Base-by-base conservation (phyloP, 305 asterid genomes). In the Ilex paraguariensis region DNA sequence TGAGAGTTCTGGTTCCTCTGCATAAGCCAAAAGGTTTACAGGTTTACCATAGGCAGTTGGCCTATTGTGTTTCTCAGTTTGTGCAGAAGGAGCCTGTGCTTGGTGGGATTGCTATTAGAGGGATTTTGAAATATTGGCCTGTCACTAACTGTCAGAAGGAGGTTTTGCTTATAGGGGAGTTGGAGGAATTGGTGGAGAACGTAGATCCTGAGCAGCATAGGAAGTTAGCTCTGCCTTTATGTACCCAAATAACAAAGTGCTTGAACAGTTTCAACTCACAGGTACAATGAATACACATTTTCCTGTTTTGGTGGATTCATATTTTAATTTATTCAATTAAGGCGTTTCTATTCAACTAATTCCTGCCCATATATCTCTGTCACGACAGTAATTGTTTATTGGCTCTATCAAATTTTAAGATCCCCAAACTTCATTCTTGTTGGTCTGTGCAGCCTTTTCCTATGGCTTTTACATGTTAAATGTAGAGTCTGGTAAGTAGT, bases 81-180 rank as follows among this genome's bases (percentile, higher is more conserved):
- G 90, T 87, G 75, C 88, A 83, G 58, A 90, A 90, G 72, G 97
- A 90, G 12, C 74, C 85, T 0, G 56, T 54, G 72, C 86, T 90
- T 49, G 90, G 89, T 36, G 84, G 69, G 13, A 69, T 28, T 31
- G 88, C 81, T 60, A 75, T 87, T 13, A 68, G 73, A 62, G 89
- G 95, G 3, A 75, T 90, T 48, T 71, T 90, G 60, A 84, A 76
- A 32, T 71, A 83, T 16, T 90, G 97, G 97, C 97, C 94, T 0
- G 60, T 67, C 7, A 80, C 91, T 0, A 87, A 89, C 58, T 81
- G 89, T 62, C 89, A 81, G 70, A 90, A 90, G 70, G 97, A 90
- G 74, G 84, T 90, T 60, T 14, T 87, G 72, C 78, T 89, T 13
- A 77, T 89, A 15, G 91, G 95, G 50, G 95, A 87, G 72, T 57